Evolutionary conservation across 495 filamentous ascomycete species (phyloP).

Genomic region (Penicillium psychrofluorescens): DNA sequence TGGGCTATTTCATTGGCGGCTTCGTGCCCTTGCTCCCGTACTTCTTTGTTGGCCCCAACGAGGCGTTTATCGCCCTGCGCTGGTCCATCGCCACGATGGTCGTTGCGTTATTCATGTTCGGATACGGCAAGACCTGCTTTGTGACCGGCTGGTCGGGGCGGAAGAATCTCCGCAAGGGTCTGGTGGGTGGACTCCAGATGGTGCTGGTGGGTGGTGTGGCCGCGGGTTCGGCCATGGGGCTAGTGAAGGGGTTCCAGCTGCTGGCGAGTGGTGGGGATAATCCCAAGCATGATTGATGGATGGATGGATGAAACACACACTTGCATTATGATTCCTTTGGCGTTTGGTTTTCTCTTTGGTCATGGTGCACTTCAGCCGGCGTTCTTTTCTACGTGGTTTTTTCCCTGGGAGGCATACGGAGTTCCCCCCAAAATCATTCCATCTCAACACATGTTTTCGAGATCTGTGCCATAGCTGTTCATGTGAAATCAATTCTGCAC

Average conservation of each 20-base stretch:
- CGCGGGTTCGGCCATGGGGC: constrained; percentile 57
- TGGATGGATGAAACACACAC: background rate
- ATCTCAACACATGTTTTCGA: no score
- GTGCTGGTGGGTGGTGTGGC: constrained; percentile 59
- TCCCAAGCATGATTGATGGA: constrained; percentile 6
- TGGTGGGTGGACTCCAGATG: constrained; percentile 54
- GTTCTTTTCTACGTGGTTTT: no score
- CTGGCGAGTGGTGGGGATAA: constrained; percentile 17
- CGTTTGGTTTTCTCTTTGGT: background rate
- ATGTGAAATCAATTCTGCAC: no score
- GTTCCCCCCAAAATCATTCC: no score
- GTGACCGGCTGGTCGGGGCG: constrained; percentile 30
- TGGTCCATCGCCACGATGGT: constrained; percentile 67
- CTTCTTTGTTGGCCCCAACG: constrained; percentile 52
- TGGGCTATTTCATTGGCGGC: constrained; percentile 70
- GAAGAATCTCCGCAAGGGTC: constrained; percentile 31
- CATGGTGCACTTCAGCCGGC: no score
- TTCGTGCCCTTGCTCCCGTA: constrained; percentile 70
- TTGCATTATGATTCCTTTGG: constrained; percentile 1
- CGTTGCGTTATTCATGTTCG: constrained; percentile 64
- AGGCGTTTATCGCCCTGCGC: constrained; percentile 53
- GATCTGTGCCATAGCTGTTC: no score
- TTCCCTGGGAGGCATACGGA: no score
- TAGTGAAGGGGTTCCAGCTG: constrained; percentile 50
- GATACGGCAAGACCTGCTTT: constrained; percentile 61